Percentiles rank a stretch among this genome's conserved stretches.
Conservation (phyloP, 768 basidiomycete genomes). For the Russula olivacea region DNA sequence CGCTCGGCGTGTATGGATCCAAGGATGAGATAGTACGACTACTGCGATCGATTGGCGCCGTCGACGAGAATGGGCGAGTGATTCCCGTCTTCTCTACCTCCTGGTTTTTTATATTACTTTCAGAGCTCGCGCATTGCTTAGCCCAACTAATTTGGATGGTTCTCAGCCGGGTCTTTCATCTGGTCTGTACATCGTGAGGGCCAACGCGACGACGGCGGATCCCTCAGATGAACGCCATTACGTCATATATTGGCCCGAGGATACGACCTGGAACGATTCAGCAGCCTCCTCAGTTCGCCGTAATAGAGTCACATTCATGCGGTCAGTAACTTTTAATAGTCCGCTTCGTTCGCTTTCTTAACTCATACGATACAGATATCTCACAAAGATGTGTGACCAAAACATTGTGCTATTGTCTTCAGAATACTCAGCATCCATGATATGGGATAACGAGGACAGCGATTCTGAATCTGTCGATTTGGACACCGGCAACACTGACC, state of each 20-base stretch:
- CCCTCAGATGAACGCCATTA: slow-evolving; percentile 34
- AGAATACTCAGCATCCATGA: slow-evolving; percentile 41
- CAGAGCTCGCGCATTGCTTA: slow-evolving; percentile 27
- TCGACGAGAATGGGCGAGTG: slow-evolving; percentile 40
- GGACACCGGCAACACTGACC: slow-evolving; percentile 40
- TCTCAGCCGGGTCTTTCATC: slow-evolving; percentile 37
- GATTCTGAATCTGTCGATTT: slow-evolving; percentile 30
- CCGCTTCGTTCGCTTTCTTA: background rate
- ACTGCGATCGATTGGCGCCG: slow-evolving; percentile 33
- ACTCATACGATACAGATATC: slow-evolving; percentile 1
- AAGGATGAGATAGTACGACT: slow-evolving; percentile 45
- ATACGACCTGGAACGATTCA: slow-evolving; percentile 51
- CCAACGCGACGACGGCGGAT: background rate
- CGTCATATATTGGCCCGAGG: slow-evolving; percentile 58
- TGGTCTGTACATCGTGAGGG: slow-evolving; percentile 43
- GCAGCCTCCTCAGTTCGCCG: slow-evolving; percentile 40
- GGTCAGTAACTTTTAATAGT: slow-evolving; percentile 33
- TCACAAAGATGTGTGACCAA: slow-evolving; percentile 44
- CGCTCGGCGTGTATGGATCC: slow-evolving; percentile 54
- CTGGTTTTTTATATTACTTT: background rate
- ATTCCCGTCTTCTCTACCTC: background rate
- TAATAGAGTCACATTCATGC: slow-evolving; percentile 58
- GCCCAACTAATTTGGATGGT: slow-evolving; percentile 16
- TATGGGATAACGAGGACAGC: slow-evolving; percentile 38
- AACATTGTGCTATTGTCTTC: slow-evolving; percentile 45